These are phyloP conservation scores for Crithidia brevicula DNA, from an alignment of 208 protist species.

Conservation along the genomic window DNA sequence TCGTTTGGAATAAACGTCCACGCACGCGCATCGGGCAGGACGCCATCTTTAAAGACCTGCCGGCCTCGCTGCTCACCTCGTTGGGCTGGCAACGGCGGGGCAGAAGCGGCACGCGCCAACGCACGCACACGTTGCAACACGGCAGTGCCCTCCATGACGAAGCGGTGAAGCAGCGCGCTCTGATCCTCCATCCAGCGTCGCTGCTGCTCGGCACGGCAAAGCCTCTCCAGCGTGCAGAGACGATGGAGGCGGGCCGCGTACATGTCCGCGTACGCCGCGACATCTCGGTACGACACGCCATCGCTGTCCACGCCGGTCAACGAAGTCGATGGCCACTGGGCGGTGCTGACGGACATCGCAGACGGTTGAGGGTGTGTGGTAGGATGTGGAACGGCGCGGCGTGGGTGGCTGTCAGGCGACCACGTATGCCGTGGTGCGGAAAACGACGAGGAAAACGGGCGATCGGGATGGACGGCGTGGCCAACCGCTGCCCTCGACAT, in stretches of 20 bases:
- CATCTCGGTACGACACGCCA: too few species aligned
- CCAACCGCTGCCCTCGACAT: too few species aligned
- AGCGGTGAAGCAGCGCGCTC: constrained; percentile 35
- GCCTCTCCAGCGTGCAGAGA: constrained; percentile 31
- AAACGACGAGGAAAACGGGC: too few species aligned
- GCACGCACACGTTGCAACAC: constrained; percentile 16
- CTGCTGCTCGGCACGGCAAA: constrained; percentile 36
- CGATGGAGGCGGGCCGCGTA: constrained; percentile 18
- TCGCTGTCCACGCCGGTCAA: neutral
- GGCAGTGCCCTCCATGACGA: constrained; percentile 38
- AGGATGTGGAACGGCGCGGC: constrained; percentile 7
- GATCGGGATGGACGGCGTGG: too few species aligned
- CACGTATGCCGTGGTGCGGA: too few species aligned
- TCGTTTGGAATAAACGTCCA: constrained; percentile 33
- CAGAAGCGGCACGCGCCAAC: neutral
- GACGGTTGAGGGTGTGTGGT: neutral
- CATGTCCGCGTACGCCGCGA: neutral
- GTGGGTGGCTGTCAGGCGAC: constrained; percentile 4
- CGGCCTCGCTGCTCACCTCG: neutral
- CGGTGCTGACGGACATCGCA: neutral
- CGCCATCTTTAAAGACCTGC: neutral
- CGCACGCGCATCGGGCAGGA: neutral
- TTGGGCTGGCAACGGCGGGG: neutral
- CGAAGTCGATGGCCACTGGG: neutral
- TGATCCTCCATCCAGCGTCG: constrained; percentile 37